These are phyloP conservation scores for Entomortierella lignicola DNA, from an alignment of 192 early-diverging fungal genomes.

Conservation along the genomic window DNA sequence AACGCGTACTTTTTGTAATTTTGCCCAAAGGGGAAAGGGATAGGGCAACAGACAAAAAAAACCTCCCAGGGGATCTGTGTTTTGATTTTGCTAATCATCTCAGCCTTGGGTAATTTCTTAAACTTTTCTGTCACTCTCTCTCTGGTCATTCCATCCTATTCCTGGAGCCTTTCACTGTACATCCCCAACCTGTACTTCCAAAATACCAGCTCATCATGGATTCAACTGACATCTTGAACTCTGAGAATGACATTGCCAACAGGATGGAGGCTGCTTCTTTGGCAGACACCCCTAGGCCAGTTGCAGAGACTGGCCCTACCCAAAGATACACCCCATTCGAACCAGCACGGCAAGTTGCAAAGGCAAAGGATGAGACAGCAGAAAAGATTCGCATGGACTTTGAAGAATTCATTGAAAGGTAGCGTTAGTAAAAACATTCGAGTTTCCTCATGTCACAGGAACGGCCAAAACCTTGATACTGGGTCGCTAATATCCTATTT, in stretches of 20 bases:
- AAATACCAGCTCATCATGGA: constrained; percentile 29
- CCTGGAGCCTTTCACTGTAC: not conserved
- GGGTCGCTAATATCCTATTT: not conserved
- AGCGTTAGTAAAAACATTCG: not conserved
- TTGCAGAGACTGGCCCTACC: constrained; percentile 5
- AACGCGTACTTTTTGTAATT: not conserved
- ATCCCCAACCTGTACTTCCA: not conserved
- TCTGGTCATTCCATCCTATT: not conserved
- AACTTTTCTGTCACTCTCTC: not conserved
- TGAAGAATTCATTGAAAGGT: constrained; percentile 49
- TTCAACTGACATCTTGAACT: constrained; percentile 41
- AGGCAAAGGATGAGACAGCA: constrained; percentile 48
- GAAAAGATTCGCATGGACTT: constrained; percentile 56
- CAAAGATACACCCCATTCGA: constrained; percentile 44
- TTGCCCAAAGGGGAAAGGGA: not conserved
- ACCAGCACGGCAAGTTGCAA: constrained; percentile 43
- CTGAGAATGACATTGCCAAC: constrained; percentile 39
- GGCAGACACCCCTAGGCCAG: constrained; percentile 45
- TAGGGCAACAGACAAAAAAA: not conserved
- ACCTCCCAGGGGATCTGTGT: not conserved
- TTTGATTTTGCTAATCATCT: not conserved
- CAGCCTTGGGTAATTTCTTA: too few relatives aligned
- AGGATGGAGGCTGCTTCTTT: constrained; percentile 49
- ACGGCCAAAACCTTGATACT: not conserved
- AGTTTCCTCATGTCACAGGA: not conserved